Base-by-base conservation (phyloP, 257 asterid species). In the Cruciata laevipes region DNA sequence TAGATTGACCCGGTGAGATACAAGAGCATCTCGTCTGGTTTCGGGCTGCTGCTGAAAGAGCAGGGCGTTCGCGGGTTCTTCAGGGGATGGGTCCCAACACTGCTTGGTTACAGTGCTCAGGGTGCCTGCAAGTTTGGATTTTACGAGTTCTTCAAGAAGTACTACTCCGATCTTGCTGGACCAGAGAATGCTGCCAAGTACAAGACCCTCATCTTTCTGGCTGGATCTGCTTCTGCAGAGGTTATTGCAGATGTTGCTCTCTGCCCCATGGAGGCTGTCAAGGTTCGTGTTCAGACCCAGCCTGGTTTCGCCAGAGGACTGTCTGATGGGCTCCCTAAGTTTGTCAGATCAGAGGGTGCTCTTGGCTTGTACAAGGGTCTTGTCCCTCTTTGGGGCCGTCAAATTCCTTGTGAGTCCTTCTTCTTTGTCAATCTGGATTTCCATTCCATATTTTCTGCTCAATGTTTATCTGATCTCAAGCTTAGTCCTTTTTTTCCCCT, bases 371-470 rank as follows among this genome's bases (percentile, higher is more conserved):
- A 82, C 76, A 90, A 84, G 80, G 96, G 97, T 69, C 66, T 90
- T 30, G 90, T 78, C 71, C 96, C 97, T 42, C 95, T 90, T 7
- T 90, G 97, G 96, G 97, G 97, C 44, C 85, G 97, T 20, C 96
- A 90, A 61, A 90, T 90, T 84, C 97, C 97, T 75, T 90, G 97
- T 90, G 83, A 84, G 93, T 59, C 20, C 20, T 68, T 18, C 9
- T 11, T 12, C 2, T n/a, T n/a, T n/a, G n/a, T n/a, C n/a, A n/a
- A n/a, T n/a, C n/a, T n/a, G n/a, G n/a, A n/a, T n/a, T n/a, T n/a
- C n/a, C n/a, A n/a, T n/a, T n/a, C n/a, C n/a, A n/a, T n/a, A n/a
- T n/a, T n/a, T n/a, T n/a, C n/a, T n/a, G n/a, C n/a, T n/a, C n/a
- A n/a, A n/a, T n/a, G n/a, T n/a, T n/a, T n/a, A n/a, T n/a, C n/a